A percentile compares a stretch with the other conserved stretches of the same genome.
Conservation (phyloP, 2,329 filamentous ascomycete genomes). For the Dactylellina drechsleri region DNA sequence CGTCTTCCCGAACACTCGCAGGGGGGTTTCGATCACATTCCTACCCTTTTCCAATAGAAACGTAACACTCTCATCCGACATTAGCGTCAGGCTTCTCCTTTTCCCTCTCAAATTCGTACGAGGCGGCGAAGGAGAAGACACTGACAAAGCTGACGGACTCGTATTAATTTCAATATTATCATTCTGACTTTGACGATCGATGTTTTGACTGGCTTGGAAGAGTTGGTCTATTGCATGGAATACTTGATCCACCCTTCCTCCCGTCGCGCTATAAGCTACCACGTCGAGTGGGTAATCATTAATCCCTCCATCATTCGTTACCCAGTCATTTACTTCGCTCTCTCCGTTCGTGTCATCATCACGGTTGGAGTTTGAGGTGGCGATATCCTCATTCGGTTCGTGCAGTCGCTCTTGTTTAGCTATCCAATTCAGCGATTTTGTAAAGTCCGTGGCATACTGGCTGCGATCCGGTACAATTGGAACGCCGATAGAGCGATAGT, state of each 20-base stretch:
- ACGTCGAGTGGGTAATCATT: slow-evolving; percentile 67
- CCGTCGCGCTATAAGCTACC: slow-evolving; percentile 84
- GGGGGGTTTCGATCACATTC: slow-evolving; percentile 74
- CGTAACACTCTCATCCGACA: slow-evolving; percentile 82
- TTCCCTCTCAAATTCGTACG: neutral
- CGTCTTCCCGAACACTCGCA: slow-evolving; percentile 74
- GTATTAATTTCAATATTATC: slow-evolving; percentile 23
- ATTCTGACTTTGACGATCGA: slow-evolving; percentile 53
- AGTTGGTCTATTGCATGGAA: slow-evolving; percentile 89
- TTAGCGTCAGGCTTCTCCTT: slow-evolving; percentile 73
- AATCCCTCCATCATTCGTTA: slow-evolving; percentile 15
- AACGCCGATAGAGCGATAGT: slow-evolving; percentile 72
- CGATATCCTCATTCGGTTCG: slow-evolving; percentile 6
- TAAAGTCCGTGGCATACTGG: slow-evolving; percentile 90
- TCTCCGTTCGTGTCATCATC: slow-evolving; percentile 18
- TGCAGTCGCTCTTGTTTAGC: slow-evolving; percentile 59
- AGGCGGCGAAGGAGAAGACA: neutral
- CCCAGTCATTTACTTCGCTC: no score
- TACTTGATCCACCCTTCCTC: slow-evolving; percentile 91
- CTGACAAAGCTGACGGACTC: neutral
- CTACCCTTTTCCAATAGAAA: slow-evolving; percentile 78
- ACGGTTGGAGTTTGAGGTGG: neutral
- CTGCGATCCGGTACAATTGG: slow-evolving; percentile 76
- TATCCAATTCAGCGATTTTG: slow-evolving; percentile 77
- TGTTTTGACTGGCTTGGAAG: slow-evolving; percentile 65